Percentiles rank a stretch among this genome's conserved stretches.
Conservation (phyloP, 768 basidiomycete genomes). For the Kwoniella heveanensis region DNA sequence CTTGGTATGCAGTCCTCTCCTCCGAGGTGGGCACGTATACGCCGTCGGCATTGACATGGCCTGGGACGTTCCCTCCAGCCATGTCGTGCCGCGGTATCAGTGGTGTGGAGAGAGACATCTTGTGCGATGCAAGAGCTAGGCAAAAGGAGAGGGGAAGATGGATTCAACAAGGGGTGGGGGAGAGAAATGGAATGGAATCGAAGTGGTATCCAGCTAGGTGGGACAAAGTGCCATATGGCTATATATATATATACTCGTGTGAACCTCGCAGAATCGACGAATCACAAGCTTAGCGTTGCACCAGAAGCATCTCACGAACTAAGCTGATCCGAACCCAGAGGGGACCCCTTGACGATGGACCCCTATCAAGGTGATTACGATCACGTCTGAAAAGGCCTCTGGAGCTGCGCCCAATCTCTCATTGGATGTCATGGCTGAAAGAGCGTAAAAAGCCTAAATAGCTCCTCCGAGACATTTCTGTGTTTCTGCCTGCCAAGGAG, state of each 20-base stretch:
- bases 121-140: no score
- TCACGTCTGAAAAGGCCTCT: not conserved
- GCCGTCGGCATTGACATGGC: slow-evolving; percentile 13
- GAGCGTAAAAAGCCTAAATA: not conserved
- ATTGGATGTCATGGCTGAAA: not conserved
- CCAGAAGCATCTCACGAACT: no score
- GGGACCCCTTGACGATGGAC: no score
- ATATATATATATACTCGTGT: no score
- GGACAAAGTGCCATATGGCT: no score
- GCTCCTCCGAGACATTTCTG: not conserved
- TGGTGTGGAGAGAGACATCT: not conserved
- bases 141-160: no score
- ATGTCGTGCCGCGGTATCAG: not conserved
- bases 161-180: no score
- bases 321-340: no score
- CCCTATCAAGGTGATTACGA: not conserved
- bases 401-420: not conserved
- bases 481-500: not conserved
- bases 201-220: no score
- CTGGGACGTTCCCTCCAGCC: slow-evolving; percentile 3
- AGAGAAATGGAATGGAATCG: no score
- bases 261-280: no score
- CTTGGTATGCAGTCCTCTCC: slow-evolving; percentile 18
- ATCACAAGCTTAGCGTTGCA: no score
- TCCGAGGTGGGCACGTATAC: slow-evolving; percentile 14